Base-by-base conservation (phyloP, 495 filamentous ascomycete genomes). In the Aspergillus hancockii region DNA sequence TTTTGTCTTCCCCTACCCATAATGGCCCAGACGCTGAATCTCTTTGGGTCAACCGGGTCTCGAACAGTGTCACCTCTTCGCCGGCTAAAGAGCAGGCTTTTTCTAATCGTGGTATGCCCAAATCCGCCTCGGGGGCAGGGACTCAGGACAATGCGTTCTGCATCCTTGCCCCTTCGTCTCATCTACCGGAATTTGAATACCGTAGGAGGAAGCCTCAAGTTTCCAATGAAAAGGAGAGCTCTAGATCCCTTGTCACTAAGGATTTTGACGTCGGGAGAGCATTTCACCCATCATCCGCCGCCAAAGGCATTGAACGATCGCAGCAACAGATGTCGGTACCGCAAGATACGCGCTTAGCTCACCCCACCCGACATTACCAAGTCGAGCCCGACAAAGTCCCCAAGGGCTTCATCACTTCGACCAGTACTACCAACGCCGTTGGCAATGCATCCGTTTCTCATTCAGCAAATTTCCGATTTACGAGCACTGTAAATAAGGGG, bases 141-240 rank as follows among this genome's bases (percentile, higher is more conserved):
- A 45, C 58, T 31, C 59, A 19, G 8, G 64, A 67, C 13, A 57
- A 57, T 2, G 76, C 77, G 8, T 54, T 79, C 32, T 64, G 63
- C 45, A 66, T 79, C 4, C 49, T 74, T 21, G 67, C 74, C 49
- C 77, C 78, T 12, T 75, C 76, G 5, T 80, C 79, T 13, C 73
- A 77, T 49, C 60, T 79, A 54, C 70, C 75, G 1, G 73, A 74
- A 54, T 82, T 81, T 58, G 71, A 78, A 63, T 82, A 80, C 63
- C 71, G 76, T n/a, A 61, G 67, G n/a, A 66, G 60, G 52, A 69
- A 66, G 40, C 18, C 41, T 32, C 49, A 40, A 8, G 9, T 47
- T 7, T 59, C 56, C 21, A 56, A 41, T 23, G 47, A 62, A 12
- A 30, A 54, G 3, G 22, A 16, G 1, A 18, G 43, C 10, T 16